Evolutionary conservation across 495 filamentous ascomycete genomes (phyloP).

Genomic region (Daldinia loculata): DNA sequence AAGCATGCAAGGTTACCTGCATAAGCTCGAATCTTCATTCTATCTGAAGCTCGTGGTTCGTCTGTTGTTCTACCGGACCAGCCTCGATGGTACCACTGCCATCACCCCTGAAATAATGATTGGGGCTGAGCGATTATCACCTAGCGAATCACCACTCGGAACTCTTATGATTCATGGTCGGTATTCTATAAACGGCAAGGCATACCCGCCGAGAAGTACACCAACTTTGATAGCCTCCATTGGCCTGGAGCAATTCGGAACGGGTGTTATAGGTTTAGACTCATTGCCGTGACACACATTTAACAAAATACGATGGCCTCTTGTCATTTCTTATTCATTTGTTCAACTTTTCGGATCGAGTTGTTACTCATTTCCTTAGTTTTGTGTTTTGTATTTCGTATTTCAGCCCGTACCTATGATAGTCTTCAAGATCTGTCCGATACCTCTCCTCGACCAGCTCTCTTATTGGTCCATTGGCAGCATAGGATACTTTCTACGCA

Average conservation of each 20-base stretch:
- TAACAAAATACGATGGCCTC: constrained; percentile 38
- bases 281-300: constrained; percentile 33
- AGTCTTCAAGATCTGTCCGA: constrained; percentile 7
- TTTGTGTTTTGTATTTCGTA: constrained; percentile 22
- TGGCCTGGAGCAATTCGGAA: constrained; percentile 27
- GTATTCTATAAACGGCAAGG: constrained; percentile 52
- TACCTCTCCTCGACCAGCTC: constrained; percentile 20
- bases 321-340: constrained; percentile 19
- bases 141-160: constrained; percentile 48
- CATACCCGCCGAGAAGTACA: constrained; percentile 49
- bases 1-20: constrained; percentile 43
- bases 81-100: constrained; percentile 19
- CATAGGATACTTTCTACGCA: constrained; percentile 3
- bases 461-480: constrained; percentile 18
- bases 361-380: constrained; percentile 5
- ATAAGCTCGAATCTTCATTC: constrained; percentile 34
- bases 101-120: constrained; percentile 32
- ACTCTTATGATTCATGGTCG: constrained; percentile 39
- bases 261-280: constrained; percentile 21
- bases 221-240: constrained; percentile 35
- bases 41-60: constrained; percentile 41
- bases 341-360: constrained; percentile 25
- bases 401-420: constrained; percentile 10
- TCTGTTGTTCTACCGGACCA: constrained; percentile 35
- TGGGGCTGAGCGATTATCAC: constrained; percentile 37